Evolutionary conservation across 768 basidiomycete species (phyloP).

Genomic region (Termitomyces heimii): DNA sequence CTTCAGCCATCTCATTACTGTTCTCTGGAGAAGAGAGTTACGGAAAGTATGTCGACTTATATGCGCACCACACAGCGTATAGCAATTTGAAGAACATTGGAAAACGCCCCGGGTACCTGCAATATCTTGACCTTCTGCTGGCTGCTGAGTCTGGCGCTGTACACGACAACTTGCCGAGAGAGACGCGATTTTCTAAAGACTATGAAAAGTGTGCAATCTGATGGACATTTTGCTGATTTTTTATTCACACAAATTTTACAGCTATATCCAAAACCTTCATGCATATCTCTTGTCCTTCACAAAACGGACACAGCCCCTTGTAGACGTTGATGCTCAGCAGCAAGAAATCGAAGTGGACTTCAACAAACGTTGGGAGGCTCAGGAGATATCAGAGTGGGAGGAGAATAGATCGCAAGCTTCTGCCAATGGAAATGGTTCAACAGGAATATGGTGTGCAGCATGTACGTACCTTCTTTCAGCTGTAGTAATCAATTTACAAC

Average conservation of each 20-base stretch:
- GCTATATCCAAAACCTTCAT: constrained; percentile 82
- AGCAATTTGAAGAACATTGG: constrained; percentile 84
- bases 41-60: constrained; percentile 92
- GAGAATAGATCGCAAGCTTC: constrained; percentile 33
- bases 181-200: constrained; percentile 63
- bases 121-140: constrained; percentile 87
- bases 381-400: constrained; percentile 76
- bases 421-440: constrained; percentile 33
- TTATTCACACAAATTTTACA: constrained; percentile 21
- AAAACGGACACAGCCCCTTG: constrained; percentile 79
- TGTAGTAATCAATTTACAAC: constrained; percentile 4
- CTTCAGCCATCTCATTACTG: constrained; percentile 65
- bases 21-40: constrained; percentile 97
- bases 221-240: constrained; percentile 2
- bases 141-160: constrained; percentile 52
- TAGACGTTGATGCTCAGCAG: constrained; percentile 67
- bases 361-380: constrained; percentile 71
- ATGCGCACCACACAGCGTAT: constrained; percentile 82
- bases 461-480: constrained; percentile 48
- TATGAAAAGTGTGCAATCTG: constrained; percentile 61
- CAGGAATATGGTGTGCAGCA: constrained; percentile 91
- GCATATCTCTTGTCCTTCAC: constrained; percentile 83
- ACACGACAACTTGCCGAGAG: constrained; percentile 65
- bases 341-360: constrained; percentile 65
- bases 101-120: constrained; percentile 84